Evolutionary conservation across 352 stramenopile genomes (phyloP), one percentile per base, ranked within the genome.

Genomic region (Phytophthora chlamydospora): DNA sequence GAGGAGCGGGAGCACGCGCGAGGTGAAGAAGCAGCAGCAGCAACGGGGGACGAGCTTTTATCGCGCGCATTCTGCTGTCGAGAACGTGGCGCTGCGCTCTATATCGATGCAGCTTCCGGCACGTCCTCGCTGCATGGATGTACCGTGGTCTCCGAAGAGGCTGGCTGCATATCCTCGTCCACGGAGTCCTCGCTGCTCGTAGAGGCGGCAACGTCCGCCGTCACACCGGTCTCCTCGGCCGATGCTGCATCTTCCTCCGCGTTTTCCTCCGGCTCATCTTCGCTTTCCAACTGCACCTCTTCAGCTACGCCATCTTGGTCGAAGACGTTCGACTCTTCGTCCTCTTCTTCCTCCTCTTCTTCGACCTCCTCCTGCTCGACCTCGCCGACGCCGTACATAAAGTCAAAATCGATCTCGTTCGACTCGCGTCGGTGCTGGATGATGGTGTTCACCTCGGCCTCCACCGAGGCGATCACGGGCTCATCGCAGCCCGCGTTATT

Each of bases 391-490:
- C 78, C 81, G 47, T 90, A 92, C 54, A 94, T 75, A 49, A 88
- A 92, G 44, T 90, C 77, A 57, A 89, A 87, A 63, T 94, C 85
- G 17, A 87, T 80, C 58, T 91, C 85, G 51, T 94, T 94, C 36
- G 85, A 92, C 66, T 94, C 85, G 59, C 81, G 79, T 60, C 85
- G 73, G 61, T 90, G 71, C 16, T 81, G 71, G 53, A 94, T 94
- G 56, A 94, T 94, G 33, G 83, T 59, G 62, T 94, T 94, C 68
- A 94, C 79, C 42, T 94, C 83, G 16, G 81, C 85, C 58, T 92
- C 83, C 34, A 91, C 85, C n/a, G 68, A 78, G 17, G 78, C 72
- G 48, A 94, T 89, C 27, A 78, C 76, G 11, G 81, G 76, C 46
- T 89, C 78, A 16, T 83, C 79, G 47, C 80, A 94, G n/a, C 85